A percentile compares a stretch with the other conserved stretches of the same genome.
phyloP scores from a whole-genome alignment of 1,284 basidiomycete genomes.

The Ganoderma leucocontextum region DNA sequence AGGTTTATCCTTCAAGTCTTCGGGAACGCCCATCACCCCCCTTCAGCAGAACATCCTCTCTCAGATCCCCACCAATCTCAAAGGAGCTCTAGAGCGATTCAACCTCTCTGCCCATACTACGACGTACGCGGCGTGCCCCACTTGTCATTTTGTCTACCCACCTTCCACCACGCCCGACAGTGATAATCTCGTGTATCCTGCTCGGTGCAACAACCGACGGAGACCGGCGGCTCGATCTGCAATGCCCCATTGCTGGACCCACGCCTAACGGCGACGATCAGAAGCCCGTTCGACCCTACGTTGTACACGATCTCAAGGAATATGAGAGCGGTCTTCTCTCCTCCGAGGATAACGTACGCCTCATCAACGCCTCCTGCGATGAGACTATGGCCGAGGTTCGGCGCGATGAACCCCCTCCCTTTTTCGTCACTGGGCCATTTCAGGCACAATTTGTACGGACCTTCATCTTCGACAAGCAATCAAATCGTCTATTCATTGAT shows the following conservation, averaged over 20 bases:
- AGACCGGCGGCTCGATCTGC: not conserved
- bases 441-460: slow-evolving; percentile 5
- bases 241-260: not conserved
- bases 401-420: not conserved
- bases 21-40: not conserved
- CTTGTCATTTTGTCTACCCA: slow-evolving; percentile 9
- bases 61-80: slow-evolving; percentile 9
- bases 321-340: slow-evolving; percentile 13
- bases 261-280: not conserved
- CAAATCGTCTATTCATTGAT: slow-evolving; percentile 7
- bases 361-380: slow-evolving; percentile 9
- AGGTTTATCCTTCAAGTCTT: slow-evolving; percentile 4
- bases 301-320: slow-evolving; percentile 14
- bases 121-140: slow-evolving; percentile 11
- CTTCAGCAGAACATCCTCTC: slow-evolving; percentile 5
- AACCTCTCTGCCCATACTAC: slow-evolving; percentile 8
- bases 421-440: not conserved
- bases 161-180: not conserved
- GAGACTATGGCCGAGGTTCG: slow-evolving; percentile 1
- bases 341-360: slow-evolving; percentile 5
- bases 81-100: slow-evolving; percentile 10
- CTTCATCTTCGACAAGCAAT: slow-evolving; percentile 5
- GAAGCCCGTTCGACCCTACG: slow-evolving; percentile 12
- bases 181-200: not conserved
- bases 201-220: slow-evolving; percentile 6